Base-by-base conservation (phyloP, 805 yeast species). In the Metschnikowia borealis region DNA sequence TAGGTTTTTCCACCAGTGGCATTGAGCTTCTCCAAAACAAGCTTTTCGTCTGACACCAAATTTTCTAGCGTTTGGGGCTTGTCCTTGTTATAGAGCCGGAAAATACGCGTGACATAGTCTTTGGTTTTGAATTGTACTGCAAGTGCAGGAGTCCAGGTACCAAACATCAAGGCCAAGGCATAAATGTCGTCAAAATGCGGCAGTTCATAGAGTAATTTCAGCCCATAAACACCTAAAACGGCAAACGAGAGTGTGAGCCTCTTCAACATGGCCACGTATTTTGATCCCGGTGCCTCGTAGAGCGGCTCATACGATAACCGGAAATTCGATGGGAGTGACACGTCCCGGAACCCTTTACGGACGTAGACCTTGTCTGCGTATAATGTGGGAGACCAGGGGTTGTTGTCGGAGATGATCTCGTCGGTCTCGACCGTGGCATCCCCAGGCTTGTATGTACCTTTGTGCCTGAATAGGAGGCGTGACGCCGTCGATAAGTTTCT, bases 31-130 rank as follows among this genome's bases (percentile, higher is more conserved):
- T 88, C 91, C 41, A 87, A 67, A 7, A 88, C 72, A 46, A 88
- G 66, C 18, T 78, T 74, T 63, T 88, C 96, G 62, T 88, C 82
- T 5, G 67, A 60, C 14, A 77, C 69, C 57, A 89, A 70, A 59
- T 77, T 79, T 44, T 83, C 87, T 48, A 81, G 69, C 1, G 87
- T 83, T 62, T 87, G 91, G 0, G 84, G 81, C 60, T 78, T 71
- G 3, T 78, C 75, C 38, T 78, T 75, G 58, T 83, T 82, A 62
- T 87, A 88, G 20, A 88, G 70, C 41, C 96, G 68, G 68, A 80
- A 87, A 14, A 89, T 80, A 54, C 89, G 71, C 2, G 87, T 73
- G 31, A 89, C 96, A 56, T 85, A 85, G 47, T 87, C 83, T 33
- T 74, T 70, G 2, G 88, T 79, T 46, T 81, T 73, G 60, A 74